Percentiles rank a stretch among this genome's conserved stretches.
Evolutionary conservation across 306 rosid species (phyloP).

Genomic region (Acmispon strigosus): DNA sequence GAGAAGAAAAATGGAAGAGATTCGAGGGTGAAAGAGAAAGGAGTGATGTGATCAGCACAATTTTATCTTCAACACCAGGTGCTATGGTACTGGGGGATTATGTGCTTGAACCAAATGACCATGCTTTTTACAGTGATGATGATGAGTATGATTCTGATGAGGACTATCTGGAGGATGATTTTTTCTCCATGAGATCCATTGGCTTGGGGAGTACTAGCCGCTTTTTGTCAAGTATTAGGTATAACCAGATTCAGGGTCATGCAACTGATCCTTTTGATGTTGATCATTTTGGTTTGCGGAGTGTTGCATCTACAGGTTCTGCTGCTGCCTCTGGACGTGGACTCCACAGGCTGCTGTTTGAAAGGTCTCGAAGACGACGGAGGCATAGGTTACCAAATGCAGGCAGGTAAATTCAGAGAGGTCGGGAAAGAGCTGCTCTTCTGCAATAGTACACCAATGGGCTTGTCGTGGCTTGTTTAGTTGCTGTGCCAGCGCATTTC

Average conservation of each 20-base stretch:
- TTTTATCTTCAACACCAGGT: slow-evolving; percentile 82
- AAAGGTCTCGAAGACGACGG: slow-evolving; percentile 47
- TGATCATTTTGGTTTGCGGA: slow-evolving; percentile 39
- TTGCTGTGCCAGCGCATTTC: slow-evolving; percentile 13
- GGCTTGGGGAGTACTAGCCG: slow-evolving; percentile 42
- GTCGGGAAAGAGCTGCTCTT: slow-evolving; percentile 19
- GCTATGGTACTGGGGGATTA: slow-evolving; percentile 91
- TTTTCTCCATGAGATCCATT: slow-evolving; percentile 43
- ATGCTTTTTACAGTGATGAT: slow-evolving; percentile 49
- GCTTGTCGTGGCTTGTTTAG: slow-evolving; percentile 22
- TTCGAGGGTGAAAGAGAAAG: slow-evolving; percentile 85
- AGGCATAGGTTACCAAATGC: slow-evolving; percentile 38
- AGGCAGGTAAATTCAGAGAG: slow-evolving; percentile 21
- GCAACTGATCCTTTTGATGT: slow-evolving; percentile 25
- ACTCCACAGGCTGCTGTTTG: slow-evolving; percentile 29
- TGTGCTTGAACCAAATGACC: slow-evolving; percentile 75
- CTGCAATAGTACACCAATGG: slow-evolving; percentile 6
- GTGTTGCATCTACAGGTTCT: slow-evolving; percentile 37
- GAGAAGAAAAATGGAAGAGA: slow-evolving; percentile 86
- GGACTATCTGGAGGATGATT: slow-evolving; percentile 44
- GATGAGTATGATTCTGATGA: slow-evolving; percentile 54
- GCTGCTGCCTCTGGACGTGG: slow-evolving; percentile 50
- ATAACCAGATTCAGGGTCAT: slow-evolving; percentile 24
- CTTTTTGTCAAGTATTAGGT: slow-evolving; percentile 42
- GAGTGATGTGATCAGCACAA: slow-evolving; percentile 90